phyloP scores from a whole-genome alignment of 2,329 filamentous ascomycete species.

The Boeremia lycopersici region DNA sequence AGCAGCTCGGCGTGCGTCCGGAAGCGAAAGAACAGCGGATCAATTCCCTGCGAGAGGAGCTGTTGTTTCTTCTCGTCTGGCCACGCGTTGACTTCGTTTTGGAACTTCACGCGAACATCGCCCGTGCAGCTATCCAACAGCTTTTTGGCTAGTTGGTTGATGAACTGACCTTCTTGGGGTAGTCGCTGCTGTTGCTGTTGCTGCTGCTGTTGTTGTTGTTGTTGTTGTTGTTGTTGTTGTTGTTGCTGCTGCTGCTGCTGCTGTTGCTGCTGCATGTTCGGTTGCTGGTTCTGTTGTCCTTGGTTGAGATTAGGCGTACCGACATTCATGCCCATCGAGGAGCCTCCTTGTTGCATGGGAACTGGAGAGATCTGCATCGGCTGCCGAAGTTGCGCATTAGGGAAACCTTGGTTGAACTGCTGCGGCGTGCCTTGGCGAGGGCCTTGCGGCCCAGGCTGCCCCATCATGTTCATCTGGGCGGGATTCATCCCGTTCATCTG shows the following conservation, averaged over 20 bases:
- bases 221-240: background rate
- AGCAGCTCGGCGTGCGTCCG: constrained; percentile 54
- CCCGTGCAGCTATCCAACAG: constrained; percentile 55
- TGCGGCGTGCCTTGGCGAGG: constrained; percentile 49
- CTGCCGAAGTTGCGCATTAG: constrained; percentile 56
- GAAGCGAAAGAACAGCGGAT: constrained; percentile 59
- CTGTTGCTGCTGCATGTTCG: constrained; percentile 38
- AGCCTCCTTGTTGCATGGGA: constrained; percentile 42
- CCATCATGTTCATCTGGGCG: constrained; percentile 46
- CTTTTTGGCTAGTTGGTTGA: constrained; percentile 54
- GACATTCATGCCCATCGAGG: constrained; percentile 42
- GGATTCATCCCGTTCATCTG: constrained; percentile 39
- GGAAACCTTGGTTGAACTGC: constrained; percentile 52
- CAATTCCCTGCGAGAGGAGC: constrained; percentile 52
- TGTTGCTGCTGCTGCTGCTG: constrained; percentile 27
- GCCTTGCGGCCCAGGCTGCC: constrained; percentile 42
- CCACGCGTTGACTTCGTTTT: constrained; percentile 50
- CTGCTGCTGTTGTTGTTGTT: background rate
- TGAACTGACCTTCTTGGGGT: constrained; percentile 36
- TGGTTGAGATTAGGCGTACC: constrained; percentile 33
- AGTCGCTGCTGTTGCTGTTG: constrained; percentile 5
- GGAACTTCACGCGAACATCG: constrained; percentile 55
- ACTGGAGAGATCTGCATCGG: constrained; percentile 59
- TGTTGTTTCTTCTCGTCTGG: constrained; percentile 56
- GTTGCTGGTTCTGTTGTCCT: constrained; percentile 39